These are phyloP conservation scores for Pichia deserticola DNA, from an alignment of 805 yeast species.

Conservation along the genomic window DNA sequence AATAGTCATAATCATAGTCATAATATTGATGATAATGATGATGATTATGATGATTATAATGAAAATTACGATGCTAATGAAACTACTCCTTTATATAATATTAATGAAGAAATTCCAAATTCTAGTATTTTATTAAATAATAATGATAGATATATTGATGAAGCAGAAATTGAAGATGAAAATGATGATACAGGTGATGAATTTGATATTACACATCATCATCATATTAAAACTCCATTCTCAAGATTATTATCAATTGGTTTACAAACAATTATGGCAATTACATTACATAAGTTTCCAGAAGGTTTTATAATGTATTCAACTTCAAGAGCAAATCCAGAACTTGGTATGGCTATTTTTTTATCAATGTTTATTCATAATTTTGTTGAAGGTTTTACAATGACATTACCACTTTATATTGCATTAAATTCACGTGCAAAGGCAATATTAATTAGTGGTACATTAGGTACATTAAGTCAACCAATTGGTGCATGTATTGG, in stretches of 20 bases:
- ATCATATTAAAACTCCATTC: conserved; percentile 68
- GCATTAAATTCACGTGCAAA: conserved; percentile 55
- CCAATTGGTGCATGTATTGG: conserved; percentile 85
- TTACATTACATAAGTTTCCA: conserved; percentile 85
- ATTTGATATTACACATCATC: conserved; percentile 40
- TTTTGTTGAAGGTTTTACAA: conserved; percentile 88
- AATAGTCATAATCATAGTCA: conserved; percentile 7
- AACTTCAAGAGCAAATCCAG: conserved; percentile 59
- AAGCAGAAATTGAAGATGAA: not conserved
- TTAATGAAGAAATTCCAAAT: not conserved
- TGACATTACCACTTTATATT: conserved; percentile 83
- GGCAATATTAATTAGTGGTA: conserved; percentile 58
- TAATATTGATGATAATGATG: conserved; percentile 1
- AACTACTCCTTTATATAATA: not conserved
- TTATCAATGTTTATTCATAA: conserved; percentile 83
- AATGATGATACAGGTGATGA: conserved; percentile 8
- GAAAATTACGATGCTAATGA: not conserved
- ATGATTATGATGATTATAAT: not conserved
- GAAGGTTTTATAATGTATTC: conserved; percentile 90
- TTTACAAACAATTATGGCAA: conserved; percentile 80
- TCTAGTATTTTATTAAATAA: too few relatives aligned
- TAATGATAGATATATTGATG: not conserved
- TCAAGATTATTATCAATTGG: conserved; percentile 82
- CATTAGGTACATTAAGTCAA: conserved; percentile 78
- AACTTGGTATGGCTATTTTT: conserved; percentile 73